phyloP scores from a whole-genome alignment of 2,329 filamentous ascomycete species.

The Alternaria gaisen region DNA sequence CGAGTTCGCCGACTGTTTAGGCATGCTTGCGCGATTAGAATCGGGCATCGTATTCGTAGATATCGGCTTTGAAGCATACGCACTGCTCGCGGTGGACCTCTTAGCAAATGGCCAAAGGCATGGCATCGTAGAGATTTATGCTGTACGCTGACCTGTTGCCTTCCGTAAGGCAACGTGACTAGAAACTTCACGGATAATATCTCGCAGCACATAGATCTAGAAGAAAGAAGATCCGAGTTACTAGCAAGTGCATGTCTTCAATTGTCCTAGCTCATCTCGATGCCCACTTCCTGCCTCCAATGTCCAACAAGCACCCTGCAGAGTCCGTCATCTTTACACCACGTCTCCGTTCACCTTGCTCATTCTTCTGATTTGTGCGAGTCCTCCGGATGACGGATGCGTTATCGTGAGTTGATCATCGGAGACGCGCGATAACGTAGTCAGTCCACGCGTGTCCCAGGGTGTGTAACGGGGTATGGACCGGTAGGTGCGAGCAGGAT shows the following conservation, averaged over 20 bases:
- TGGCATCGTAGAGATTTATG: neutral
- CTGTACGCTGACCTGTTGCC: neutral
- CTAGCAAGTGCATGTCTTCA: neutral
- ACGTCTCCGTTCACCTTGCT: neutral
- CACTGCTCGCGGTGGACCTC: neutral
- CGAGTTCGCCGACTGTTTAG: neutral
- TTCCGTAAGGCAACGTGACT: neutral
- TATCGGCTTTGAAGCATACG: neutral
- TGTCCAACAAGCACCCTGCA: neutral
- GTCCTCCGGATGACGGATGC: neutral
- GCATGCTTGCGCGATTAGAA: neutral
- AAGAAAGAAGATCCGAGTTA: neutral
- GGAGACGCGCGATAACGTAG: neutral
- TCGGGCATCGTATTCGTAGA: neutral
- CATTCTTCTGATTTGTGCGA: neutral
- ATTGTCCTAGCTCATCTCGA: neutral
- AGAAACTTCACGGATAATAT: neutral
- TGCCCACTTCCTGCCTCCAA: neutral
- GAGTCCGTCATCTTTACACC: neutral
- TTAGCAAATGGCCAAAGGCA: neutral
- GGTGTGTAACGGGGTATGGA: neutral
- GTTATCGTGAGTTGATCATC: neutral
- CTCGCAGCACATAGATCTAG: neutral
- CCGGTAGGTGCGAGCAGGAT: neutral
- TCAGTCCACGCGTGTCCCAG: neutral